These are phyloP conservation scores for Candida schatavii DNA, from an alignment of 805 yeast species.

Conservation along the genomic window DNA sequence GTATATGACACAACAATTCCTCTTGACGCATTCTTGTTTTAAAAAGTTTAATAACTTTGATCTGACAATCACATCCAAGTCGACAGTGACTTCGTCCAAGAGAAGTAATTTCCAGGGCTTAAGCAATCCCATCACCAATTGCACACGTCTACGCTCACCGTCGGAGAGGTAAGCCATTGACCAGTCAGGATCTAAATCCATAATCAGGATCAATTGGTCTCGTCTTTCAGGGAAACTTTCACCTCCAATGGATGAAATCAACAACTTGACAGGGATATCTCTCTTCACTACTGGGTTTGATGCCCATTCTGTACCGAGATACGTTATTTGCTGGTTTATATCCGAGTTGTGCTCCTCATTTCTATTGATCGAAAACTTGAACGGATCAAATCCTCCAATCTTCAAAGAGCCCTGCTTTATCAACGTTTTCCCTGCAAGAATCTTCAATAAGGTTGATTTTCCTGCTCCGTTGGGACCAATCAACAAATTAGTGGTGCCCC, in stretches of 20 bases:
- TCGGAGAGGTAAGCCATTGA: conserved; percentile 89
- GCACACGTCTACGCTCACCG: conserved; percentile 94
- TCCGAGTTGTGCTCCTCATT: conserved; percentile 42
- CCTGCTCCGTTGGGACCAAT: conserved; percentile 98
- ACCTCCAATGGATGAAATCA: conserved; percentile 79
- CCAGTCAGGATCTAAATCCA: conserved; percentile 89
- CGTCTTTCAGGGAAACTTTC: conserved; percentile 66
- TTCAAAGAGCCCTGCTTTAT: conserved; percentile 66
- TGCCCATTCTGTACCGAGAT: conserved; percentile 98
- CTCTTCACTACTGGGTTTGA: conserved; percentile 84
- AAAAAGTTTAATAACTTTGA: conserved; percentile 69
- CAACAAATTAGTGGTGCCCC: conserved; percentile 72
- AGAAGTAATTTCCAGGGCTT: conserved; percentile 86
- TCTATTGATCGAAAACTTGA: conserved; percentile 53
- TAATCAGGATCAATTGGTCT: conserved; percentile 66
- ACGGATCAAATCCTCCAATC: conserved; percentile 88
- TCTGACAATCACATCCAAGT: conserved; percentile 89
- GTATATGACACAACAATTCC: conserved; percentile 79
- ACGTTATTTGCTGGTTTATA: conserved; percentile 57
- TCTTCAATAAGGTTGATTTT: conserved; percentile 79
- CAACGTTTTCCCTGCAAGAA: conserved; percentile 88
- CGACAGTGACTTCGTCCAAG: conserved; percentile 97
- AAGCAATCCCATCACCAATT: conserved; percentile 86
- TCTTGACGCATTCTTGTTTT: conserved; percentile 62
- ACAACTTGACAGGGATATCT: conserved; percentile 81